Evolutionary conservation across 2,329 filamentous ascomycete genomes (phyloP), one percentile per base, ranked within the genome.

Genomic region (Sporothrix dimorphospora): DNA sequence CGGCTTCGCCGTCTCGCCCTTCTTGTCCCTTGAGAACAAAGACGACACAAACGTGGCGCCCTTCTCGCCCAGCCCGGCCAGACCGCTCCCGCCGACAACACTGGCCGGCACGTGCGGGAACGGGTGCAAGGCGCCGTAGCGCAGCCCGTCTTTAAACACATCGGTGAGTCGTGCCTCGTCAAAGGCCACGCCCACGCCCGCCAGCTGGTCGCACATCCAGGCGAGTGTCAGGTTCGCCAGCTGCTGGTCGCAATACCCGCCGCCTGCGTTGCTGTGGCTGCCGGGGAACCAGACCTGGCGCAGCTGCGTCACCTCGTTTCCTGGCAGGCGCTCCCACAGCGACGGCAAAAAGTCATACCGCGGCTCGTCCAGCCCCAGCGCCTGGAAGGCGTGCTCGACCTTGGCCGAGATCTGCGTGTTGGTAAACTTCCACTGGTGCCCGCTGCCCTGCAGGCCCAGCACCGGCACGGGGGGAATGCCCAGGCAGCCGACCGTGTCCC

Each of bases 201-300:
- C 75, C 19, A 81, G 79, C 71, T 80, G 79, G 74, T 81, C 80
- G 69, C 77, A 79, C 76, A 81, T 80, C 80, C 80, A 81, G 0
- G 80, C 78, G 3, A 81, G 75, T 1, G 79, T 76, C 14, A 81
- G 78, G 55, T 78, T 76, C 34, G 79, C 77, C 0, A 80, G 75
- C 72, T 79, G 78, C 75, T 81, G 80, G 67, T 81, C 80, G 45
- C 76, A 70, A 86, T 87, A 89, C 1, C 89, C 89, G 30, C 89
- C 89, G 27, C 89, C 89, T 53, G 90, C 86, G 74, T 90, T 88
- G 9, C 85, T 86, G 77, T 92, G 90, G 69, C 84, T 85, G 12
- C 89, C 89, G 0, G 89, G 86, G 77, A 91, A 92, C 86, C 86
- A 88, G 16, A 80, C 78, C 75, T 81, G 80, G 73, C 77, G 78